These are phyloP conservation scores for Pichia scutulata DNA, from an alignment of 805 yeast species.

Conservation along the genomic window DNA sequence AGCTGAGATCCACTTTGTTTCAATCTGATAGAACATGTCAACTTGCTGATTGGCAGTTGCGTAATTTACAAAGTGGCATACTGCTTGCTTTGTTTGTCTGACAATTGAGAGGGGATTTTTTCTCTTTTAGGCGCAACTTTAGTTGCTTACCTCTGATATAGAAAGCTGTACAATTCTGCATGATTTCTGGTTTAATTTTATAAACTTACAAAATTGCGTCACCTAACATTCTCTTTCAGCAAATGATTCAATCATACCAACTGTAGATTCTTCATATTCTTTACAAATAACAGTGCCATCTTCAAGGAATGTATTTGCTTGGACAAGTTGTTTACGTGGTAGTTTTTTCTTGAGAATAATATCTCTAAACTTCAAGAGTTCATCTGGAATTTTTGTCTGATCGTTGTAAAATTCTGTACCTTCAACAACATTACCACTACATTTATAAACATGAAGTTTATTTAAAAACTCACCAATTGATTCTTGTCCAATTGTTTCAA, in stretches of 20 bases:
- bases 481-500: constrained; percentile 60
- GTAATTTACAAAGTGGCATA: no score
- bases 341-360: constrained; percentile 62
- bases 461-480: constrained; percentile 65
- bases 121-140: no score
- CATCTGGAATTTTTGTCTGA: constrained; percentile 60
- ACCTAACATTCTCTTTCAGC: constrained; percentile 42
- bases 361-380: constrained; percentile 58
- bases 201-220: not conserved
- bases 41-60: no score
- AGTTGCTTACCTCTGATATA: no score
- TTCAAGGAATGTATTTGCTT: constrained; percentile 57
- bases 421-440: constrained; percentile 60
- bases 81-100: no score
- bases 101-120: no score
- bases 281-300: constrained; percentile 43
- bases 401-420: constrained; percentile 60
- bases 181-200: not conserved
- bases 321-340: constrained; percentile 80
- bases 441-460: constrained; percentile 71
- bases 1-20: no score
- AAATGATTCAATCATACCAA: constrained; percentile 76
- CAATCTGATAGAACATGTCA: no score
- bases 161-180: no score
- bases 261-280: constrained; percentile 67